A percentile compares a stretch with the other conserved stretches of the same genome.
These are phyloP conservation scores for Chlorella sp. DNA, from an alignment of 139 green algal genomes.

Conservation along the genomic window DNA sequence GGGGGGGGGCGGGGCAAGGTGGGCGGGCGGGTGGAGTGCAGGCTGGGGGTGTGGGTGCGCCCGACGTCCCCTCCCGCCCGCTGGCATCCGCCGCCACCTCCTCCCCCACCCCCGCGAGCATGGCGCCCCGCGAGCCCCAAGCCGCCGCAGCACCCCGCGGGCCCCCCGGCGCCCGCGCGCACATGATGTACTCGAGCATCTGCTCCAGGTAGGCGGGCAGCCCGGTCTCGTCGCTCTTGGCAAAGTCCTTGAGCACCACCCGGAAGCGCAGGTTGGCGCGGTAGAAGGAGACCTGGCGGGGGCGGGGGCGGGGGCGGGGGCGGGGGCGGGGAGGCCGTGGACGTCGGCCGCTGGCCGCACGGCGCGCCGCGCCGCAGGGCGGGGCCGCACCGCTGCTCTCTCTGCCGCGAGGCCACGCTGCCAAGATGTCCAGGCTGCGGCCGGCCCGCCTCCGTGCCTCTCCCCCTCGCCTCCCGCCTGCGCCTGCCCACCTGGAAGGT, in stretches of 20 bases:
- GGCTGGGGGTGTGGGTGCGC: background rate
- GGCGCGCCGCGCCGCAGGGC: no score
- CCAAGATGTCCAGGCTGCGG: no score
- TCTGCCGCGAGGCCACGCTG: no score
- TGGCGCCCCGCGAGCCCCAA: no score
- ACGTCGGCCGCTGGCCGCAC: background rate
- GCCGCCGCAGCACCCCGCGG: no score
- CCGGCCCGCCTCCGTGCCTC: background rate
- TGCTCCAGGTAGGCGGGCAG: constrained; percentile 39
- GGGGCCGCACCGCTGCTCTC: no score
- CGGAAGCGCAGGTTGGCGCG: constrained; percentile 78
- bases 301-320: constrained; percentile 40
- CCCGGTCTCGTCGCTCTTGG: constrained; percentile 36
- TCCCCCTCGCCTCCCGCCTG: no score
- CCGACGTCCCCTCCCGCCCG: no score
- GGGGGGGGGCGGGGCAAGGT: background rate
- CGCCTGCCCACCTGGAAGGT: no score
- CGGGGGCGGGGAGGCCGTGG: background rate
- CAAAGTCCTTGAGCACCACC: constrained; percentile 54
- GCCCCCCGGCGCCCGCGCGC: no score
- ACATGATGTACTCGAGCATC: constrained; percentile 53
- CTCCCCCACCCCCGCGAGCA: no score
- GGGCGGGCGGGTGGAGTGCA: background rate
- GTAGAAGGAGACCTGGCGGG: constrained; percentile 87
- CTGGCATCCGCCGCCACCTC: no score